Base-by-base conservation (phyloP, 208 protist species). In the Trypanosoma lewisi region DNA sequence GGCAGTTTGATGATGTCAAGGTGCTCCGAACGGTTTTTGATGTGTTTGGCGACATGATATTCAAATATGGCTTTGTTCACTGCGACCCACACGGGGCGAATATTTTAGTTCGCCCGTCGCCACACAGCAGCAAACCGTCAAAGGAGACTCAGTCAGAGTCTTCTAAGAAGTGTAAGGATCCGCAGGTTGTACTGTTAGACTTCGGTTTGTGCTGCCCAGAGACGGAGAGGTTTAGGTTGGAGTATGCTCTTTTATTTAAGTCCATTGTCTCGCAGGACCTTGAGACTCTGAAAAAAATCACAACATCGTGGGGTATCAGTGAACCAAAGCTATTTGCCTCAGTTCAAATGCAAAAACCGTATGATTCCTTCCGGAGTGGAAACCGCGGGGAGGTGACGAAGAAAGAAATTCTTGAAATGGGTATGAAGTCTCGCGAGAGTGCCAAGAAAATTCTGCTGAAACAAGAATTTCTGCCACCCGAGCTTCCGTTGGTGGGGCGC, bases 41-140 rank as follows among this genome's bases (percentile, higher is more conserved):
- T 14, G 75, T 84, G 1, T 96, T 97, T 70, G 82, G 86, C 7
- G 79, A 96, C 42, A 93, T 96, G 82, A 95, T 98, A n/a, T 99
- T 98, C 55, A 75, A 94, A 12, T 62, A 92, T 51, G 93, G 94
- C 44, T 98, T 97, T 65, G 78, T 98, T 4, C 96, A 99, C 72
- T 88, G 85, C 59, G 94, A 98, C 48, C 87, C 89, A 21, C 95
- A 98, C 70, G 91, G 85, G 2, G 95, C 93, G 16, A 98, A 98
- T 75, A 75, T 98, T 41, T 62, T 98, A 12, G 82, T 97, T 28
- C 78, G 91, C 2, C 62, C 56, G n/a, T 34, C 33, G 42, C 72
- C 80, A 39, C 28, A 4, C 30, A 23, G 1, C 3, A 28, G 1
- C n/a, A 4, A 30, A 17, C 0, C 5, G 28, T 42, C 37, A 14